Percentiles rank a stretch among this genome's conserved stretches.
phyloP scores from a whole-genome alignment of 805 yeast species.

The Teunomyces lycoperdinae region DNA sequence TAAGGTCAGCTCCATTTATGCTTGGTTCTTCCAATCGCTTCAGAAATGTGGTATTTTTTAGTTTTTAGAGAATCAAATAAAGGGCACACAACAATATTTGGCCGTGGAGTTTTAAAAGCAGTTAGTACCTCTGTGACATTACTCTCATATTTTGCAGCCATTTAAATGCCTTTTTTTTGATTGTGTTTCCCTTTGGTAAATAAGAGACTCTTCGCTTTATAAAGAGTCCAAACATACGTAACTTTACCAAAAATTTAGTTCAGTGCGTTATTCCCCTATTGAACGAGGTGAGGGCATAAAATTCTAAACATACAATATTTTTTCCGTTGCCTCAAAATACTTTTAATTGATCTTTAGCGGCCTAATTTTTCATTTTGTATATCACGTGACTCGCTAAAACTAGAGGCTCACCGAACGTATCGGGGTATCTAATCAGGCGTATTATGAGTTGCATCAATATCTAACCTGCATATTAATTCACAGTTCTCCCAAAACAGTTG shows the following conservation, averaged over 20 bases:
- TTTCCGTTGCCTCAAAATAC: not conserved
- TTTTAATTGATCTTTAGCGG: not conserved
- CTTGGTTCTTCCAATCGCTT: slow-evolving; percentile 20
- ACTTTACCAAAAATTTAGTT: too few relatives aligned
- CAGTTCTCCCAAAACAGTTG: not conserved
- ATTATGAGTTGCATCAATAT: not conserved
- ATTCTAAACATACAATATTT: not conserved
- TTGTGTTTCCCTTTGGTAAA: not conserved
- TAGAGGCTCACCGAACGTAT: not conserved
- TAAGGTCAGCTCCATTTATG: slow-evolving; percentile 11
- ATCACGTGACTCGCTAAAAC: not conserved
- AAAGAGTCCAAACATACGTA: not conserved
- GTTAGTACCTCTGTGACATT: too few relatives aligned
- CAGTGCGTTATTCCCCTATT: too few relatives aligned
- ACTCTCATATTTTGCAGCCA: not conserved
- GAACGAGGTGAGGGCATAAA: not conserved
- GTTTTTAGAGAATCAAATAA: not conserved
- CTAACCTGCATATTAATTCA: not conserved
- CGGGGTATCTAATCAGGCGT: slow-evolving; percentile 1
- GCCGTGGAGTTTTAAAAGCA: too few relatives aligned
- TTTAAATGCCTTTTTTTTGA: not conserved
- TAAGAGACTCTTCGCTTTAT: not conserved
- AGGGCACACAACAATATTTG: not conserved
- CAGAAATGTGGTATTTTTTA: slow-evolving; percentile 26
- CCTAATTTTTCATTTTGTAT: not conserved